phyloP scores from a whole-genome alignment of 148 eudicot species.

The Vaccinium darrowii region DNA sequence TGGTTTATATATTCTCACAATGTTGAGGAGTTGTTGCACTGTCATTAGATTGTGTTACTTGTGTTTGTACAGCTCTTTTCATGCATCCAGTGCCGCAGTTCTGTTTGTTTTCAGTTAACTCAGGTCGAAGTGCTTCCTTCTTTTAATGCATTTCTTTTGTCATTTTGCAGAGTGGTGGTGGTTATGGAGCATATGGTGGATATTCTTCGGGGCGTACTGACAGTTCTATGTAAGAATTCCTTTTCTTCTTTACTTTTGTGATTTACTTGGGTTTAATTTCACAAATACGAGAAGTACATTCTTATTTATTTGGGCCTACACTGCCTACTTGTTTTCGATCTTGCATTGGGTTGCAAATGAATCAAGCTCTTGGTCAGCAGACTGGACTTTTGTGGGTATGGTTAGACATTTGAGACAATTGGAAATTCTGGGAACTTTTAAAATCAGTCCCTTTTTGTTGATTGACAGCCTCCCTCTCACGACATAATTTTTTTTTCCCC shows the following conservation, averaged over 20 bases:
- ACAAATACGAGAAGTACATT: background rate
- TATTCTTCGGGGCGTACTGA: slow-evolving; percentile 80
- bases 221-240: slow-evolving; percentile 64
- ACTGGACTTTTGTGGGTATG: background rate
- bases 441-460: background rate
- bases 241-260: background rate
- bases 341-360: background rate
- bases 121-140: background rate
- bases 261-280: background rate
- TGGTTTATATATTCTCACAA: background rate
- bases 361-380: background rate
- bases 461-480: background rate
- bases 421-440: background rate
- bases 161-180: slow-evolving; percentile 52
- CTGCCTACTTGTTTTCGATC: background rate
- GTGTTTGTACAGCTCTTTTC: background rate
- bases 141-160: background rate
- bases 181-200: slow-evolving; percentile 84
- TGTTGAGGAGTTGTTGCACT: background rate
- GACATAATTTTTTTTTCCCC: no score
- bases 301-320: background rate
- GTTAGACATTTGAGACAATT: background rate
- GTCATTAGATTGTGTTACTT: background rate
- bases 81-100: background rate
- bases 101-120: background rate